These are phyloP conservation scores for Mycena filopes DNA, from an alignment of 768 basidiomycete genomes.

Conservation along the genomic window DNA sequence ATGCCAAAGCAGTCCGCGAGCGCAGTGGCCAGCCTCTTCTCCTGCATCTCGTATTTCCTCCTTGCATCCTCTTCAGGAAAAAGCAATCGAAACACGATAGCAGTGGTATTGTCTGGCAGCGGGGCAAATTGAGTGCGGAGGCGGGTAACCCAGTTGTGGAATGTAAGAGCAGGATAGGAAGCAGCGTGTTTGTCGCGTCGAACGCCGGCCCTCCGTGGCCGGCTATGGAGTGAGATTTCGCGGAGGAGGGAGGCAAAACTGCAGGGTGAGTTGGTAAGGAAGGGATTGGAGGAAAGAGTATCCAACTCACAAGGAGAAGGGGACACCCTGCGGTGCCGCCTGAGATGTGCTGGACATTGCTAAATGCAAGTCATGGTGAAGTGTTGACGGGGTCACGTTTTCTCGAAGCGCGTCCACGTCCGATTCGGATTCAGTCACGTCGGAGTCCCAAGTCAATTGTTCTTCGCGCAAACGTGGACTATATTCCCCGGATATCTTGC, in stretches of 20 bases:
- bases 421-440: no score
- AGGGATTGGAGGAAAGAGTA: background rate
- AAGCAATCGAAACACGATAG: constrained; percentile 75
- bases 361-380: constrained; percentile 2
- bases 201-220: constrained; percentile 41
- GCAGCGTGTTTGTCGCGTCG: constrained; percentile 31
- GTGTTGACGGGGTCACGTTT: no score
- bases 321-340: constrained; percentile 35
- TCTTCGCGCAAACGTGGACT: no score
- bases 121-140: constrained; percentile 57
- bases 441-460: no score
- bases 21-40: constrained; percentile 63
- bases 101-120: constrained; percentile 63
- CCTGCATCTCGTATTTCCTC: constrained; percentile 80
- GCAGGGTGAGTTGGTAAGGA: constrained; percentile 1
- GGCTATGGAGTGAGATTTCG: constrained; percentile 50
- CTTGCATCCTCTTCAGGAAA: constrained; percentile 84
- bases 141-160: constrained; percentile 55
- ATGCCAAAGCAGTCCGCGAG: constrained; percentile 63
- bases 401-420: no score
- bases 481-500: no score
- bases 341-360: constrained; percentile 2
- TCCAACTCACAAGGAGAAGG: constrained; percentile 57
- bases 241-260: constrained; percentile 64
- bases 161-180: constrained; percentile 52